A percentile compares a stretch with the other conserved stretches of the same genome.
Evolutionary conservation across 2,329 filamentous ascomycete species (phyloP).

Genomic region (Diaporthe humulicola): DNA sequence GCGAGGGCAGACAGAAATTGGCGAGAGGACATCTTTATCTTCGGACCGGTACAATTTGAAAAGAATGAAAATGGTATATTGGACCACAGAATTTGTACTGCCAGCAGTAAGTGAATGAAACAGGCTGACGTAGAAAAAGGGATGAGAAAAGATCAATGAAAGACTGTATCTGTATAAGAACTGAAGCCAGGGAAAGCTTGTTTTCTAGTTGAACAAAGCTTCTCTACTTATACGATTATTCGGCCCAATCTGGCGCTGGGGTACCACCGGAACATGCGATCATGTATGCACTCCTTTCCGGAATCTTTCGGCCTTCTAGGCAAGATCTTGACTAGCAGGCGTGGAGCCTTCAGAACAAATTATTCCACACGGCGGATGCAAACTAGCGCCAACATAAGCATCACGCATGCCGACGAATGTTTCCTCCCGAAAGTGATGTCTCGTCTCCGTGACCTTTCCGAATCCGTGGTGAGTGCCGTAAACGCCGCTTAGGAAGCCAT

Average conservation of each 20-base stretch:
- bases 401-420: not conserved
- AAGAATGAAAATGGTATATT: not conserved
- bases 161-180: not conserved
- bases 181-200: not conserved
- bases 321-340: not conserved
- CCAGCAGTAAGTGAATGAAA: slow-evolving; percentile 32
- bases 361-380: not conserved
- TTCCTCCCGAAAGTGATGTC: too few relatives aligned
- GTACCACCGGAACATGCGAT: not conserved
- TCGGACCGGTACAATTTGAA: not conserved
- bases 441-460: not conserved
- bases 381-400: not conserved
- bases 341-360: not conserved
- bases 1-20: slow-evolving; percentile 34
- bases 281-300: not conserved
- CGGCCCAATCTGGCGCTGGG: not conserved
- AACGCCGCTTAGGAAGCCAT: not conserved
- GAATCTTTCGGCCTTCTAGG: not conserved
- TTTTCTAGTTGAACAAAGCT: not conserved
- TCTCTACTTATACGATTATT: not conserved
- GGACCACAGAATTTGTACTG: slow-evolving; percentile 21
- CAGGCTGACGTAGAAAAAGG: not conserved
- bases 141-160: not conserved
- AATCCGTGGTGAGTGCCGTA: not conserved
- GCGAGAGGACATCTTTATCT: slow-evolving; percentile 25